These are phyloP conservation scores for Penicillium sp. DNA, from an alignment of 2,329 filamentous ascomycete genomes.

Conservation along the genomic window DNA sequence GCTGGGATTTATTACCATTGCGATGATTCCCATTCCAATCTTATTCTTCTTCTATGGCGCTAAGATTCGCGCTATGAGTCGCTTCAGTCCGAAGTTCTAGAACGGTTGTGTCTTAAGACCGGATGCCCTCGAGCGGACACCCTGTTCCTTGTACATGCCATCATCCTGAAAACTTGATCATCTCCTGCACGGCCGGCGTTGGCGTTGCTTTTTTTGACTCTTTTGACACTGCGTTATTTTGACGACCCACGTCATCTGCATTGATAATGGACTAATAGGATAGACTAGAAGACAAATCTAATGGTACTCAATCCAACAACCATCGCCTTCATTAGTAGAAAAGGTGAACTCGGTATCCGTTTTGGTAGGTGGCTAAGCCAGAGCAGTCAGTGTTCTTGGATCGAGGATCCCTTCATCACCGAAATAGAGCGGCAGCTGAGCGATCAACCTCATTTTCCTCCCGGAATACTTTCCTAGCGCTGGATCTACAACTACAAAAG, in stretches of 20 bases:
- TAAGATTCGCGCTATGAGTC: constrained; percentile 37
- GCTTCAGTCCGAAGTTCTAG: constrained; percentile 26
- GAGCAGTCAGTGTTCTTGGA: too few species aligned
- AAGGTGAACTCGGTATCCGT: too few species aligned
- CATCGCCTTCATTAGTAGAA: too few species aligned
- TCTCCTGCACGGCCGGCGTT: too few species aligned
- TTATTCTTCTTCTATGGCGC: constrained; percentile 50
- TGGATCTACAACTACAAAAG: neutral
- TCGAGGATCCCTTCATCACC: too few species aligned
- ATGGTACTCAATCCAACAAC: too few species aligned
- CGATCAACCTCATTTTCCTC: too few species aligned
- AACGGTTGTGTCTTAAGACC: neutral
- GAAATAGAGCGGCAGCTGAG: too few species aligned
- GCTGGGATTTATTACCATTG: constrained; percentile 39
- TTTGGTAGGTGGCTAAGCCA: too few species aligned
- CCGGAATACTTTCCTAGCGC: neutral
- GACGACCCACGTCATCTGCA: constrained; percentile 10
- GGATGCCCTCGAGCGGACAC: neutral
- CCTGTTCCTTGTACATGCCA: neutral
- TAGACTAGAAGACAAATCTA: too few species aligned
- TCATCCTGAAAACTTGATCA: too few species aligned
- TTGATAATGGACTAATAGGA: constrained; percentile 5
- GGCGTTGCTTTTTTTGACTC: neutral
- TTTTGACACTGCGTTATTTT: constrained; percentile 7
- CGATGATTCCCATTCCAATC: constrained; percentile 49